These are phyloP conservation scores for Lactarius psammicola DNA, from an alignment of 768 basidiomycete genomes.

Conservation along the genomic window DNA sequence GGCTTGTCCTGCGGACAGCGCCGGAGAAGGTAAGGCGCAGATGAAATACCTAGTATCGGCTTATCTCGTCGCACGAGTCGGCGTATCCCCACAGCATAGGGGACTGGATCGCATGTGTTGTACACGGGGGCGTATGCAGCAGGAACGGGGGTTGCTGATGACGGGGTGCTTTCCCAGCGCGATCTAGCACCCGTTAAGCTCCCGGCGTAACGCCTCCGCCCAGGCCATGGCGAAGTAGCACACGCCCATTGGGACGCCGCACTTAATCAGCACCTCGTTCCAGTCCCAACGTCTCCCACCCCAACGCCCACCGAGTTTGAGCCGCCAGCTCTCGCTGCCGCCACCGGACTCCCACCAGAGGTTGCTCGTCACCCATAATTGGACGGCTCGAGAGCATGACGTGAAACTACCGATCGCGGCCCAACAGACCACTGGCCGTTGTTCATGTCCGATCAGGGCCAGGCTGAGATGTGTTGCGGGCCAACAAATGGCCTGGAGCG, in stretches of 20 bases:
- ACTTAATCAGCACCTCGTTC: slow-evolving; percentile 64
- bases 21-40: background rate
- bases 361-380: slow-evolving; percentile 97
- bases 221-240: slow-evolving; percentile 83
- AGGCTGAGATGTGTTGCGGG: slow-evolving; percentile 88
- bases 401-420: slow-evolving; percentile 88
- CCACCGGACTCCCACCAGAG: slow-evolving; percentile 40
- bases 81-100: background rate
- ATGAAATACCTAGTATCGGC: background rate
- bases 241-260: slow-evolving; percentile 69
- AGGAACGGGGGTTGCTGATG: slow-evolving; percentile 17
- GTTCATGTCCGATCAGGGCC: slow-evolving; percentile 62
- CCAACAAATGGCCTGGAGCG: slow-evolving; percentile 96
- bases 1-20: background rate
- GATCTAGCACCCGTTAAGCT: slow-evolving; percentile 34
- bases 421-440: slow-evolving; percentile 85
- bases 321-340: slow-evolving; percentile 23
- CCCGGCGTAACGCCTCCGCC: slow-evolving; percentile 47
- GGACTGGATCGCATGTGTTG: background rate
- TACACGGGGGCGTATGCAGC: background rate
- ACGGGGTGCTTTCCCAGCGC: background rate
- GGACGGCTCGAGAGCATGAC: slow-evolving; percentile 74
- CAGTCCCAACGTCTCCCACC: slow-evolving; percentile 78
- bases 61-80: slow-evolving; percentile 1
- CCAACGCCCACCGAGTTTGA: slow-evolving; percentile 41